Conservation (phyloP, 1,139 yeast genomes). For the Taiozyma sp. region DNA sequence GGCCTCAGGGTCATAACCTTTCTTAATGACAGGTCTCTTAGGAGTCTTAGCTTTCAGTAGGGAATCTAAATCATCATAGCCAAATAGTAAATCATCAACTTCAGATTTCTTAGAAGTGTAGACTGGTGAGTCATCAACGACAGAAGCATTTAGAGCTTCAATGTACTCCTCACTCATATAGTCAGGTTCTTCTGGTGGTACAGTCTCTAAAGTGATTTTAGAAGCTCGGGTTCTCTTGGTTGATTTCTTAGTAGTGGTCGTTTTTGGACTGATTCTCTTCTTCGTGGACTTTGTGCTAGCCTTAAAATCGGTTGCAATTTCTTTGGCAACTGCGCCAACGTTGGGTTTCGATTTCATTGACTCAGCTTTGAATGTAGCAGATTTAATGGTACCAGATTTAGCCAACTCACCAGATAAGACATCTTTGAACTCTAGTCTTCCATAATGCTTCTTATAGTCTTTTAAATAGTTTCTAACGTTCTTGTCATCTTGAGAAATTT, state of each 20-base stretch:
- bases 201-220: not conserved
- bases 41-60: not conserved
- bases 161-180: not conserved
- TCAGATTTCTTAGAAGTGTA: not conserved
- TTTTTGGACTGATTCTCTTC: not conserved
- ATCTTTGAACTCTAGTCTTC: conserved; percentile 8
- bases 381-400: not conserved
- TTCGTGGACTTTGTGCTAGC: not conserved
- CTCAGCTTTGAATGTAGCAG: not conserved
- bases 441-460: conserved; percentile 11
- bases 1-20: not conserved
- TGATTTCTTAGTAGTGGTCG: not conserved
- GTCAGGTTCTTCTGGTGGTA: not conserved
- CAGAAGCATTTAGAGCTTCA: not conserved
- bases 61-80: not conserved
- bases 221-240: not conserved
- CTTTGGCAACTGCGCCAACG: not conserved
- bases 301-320: not conserved
- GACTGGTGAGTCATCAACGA: not conserved
- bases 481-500: conserved; percentile 25
- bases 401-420: conserved; percentile 8
- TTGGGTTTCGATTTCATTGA: not conserved
- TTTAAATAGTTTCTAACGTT: conserved; percentile 24
- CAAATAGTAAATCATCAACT: not conserved
- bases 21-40: not conserved